Evolutionary conservation across 73 alveolate species (phyloP).

Genomic region (Paramecium tetraurelia): DNA sequence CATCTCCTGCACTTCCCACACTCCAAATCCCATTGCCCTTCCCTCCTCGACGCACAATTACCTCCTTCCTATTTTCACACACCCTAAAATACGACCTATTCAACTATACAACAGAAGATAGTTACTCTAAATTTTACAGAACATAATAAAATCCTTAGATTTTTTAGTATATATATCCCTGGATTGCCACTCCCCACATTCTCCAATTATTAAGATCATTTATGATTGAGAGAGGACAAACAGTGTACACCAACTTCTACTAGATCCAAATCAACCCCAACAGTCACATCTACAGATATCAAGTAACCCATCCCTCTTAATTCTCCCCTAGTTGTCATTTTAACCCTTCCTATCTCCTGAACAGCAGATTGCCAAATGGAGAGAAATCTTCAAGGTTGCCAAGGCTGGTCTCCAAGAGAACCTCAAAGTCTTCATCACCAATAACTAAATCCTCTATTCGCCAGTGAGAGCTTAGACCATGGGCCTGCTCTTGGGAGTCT

Average conservation of each 20-base stretch:
- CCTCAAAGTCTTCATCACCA: background rate
- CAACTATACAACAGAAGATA: background rate
- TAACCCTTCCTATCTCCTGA: background rate
- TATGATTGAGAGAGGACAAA: background rate
- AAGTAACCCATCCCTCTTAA: background rate
- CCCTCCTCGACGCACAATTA: background rate
- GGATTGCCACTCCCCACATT: background rate
- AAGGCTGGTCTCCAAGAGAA: background rate
- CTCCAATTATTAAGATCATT: background rate
- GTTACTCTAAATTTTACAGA: background rate
- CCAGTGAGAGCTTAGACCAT: slow-evolving; percentile 1
- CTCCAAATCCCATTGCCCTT: background rate
- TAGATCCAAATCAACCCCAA: background rate
- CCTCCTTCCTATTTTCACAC: background rate
- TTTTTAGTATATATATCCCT: background rate
- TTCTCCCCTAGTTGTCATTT: background rate
- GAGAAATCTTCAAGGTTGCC: slow-evolving; percentile 32
- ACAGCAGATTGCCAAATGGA: background rate
- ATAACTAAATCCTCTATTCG: background rate
- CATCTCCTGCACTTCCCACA: background rate
- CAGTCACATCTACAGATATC: background rate
- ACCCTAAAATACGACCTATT: background rate
- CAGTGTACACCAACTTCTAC: background rate
- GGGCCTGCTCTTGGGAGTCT: background rate
- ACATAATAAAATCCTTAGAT: background rate